Conservation (phyloP, 2,329 filamentous ascomycete species). For the Cytospora leucostoma region DNA sequence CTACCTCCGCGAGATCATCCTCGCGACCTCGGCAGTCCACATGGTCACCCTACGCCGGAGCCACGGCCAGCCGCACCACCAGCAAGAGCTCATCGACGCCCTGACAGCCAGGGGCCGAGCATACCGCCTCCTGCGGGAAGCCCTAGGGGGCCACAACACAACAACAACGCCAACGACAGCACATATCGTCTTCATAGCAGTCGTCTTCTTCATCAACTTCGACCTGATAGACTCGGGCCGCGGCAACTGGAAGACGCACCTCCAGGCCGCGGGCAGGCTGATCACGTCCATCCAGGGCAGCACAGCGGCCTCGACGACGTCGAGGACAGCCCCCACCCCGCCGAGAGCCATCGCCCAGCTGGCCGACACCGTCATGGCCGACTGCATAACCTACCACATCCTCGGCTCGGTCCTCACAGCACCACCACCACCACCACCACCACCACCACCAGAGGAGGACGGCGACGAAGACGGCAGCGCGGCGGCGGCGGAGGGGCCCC, state of each 20-base stretch:
- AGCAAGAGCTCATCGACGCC: constrained; percentile 43
- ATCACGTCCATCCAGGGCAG: constrained; percentile 42
- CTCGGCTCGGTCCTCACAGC: constrained; percentile 47
- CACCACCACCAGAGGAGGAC: constrained; percentile 20
- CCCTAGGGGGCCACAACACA: constrained; percentile 42
- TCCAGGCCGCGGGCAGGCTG: constrained; percentile 48
- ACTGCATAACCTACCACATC: constrained; percentile 53
- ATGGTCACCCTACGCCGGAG: constrained; percentile 46
- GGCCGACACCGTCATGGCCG: constrained; percentile 49
- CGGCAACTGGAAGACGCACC: constrained; percentile 37
- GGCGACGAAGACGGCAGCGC: constrained; percentile 25
- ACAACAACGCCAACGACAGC: constrained; percentile 39
- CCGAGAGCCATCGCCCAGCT: constrained; percentile 37
- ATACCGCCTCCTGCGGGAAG: constrained; percentile 43
- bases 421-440: constrained; percentile 30
- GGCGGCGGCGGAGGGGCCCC: constrained; percentile 11
- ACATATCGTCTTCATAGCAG: constrained; percentile 43
- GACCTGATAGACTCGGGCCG: constrained; percentile 43
- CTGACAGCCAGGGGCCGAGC: constrained; percentile 49
- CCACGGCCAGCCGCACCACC: constrained; percentile 32
- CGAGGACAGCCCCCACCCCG: no score
- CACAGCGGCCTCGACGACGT: no score
- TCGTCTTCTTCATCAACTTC: constrained; percentile 53
- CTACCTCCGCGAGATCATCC: constrained; percentile 48
- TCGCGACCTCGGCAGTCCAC: constrained; percentile 52